Conservation (phyloP, 306 rosid genomes). For the Quercus dentata region DNA sequence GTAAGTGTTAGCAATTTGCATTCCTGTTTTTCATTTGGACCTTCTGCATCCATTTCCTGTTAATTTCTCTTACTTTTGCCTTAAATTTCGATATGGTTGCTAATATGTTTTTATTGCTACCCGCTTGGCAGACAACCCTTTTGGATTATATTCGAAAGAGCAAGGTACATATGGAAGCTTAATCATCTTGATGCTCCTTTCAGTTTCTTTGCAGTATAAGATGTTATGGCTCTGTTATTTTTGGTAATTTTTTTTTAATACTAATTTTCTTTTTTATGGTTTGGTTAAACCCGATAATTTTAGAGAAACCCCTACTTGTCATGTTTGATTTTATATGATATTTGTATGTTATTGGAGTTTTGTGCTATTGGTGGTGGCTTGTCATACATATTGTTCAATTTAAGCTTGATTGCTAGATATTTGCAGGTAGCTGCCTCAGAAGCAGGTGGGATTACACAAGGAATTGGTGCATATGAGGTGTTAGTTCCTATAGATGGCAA, state of each 20-base stretch:
- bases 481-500: slow-evolving; percentile 86
- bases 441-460: slow-evolving; percentile 99
- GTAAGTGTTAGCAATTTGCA: slow-evolving; percentile 31
- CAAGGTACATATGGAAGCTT: slow-evolving; percentile 60
- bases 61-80: slow-evolving; percentile 3
- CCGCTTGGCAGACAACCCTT: slow-evolving; percentile 80
- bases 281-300: background rate
- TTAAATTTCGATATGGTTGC: background rate
- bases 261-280: background rate
- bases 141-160: slow-evolving; percentile 86
- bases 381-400: slow-evolving; percentile 7
- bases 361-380: slow-evolving; percentile 6
- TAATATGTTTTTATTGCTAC: slow-evolving; percentile 31
- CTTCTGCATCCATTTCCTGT: slow-evolving; percentile 2
- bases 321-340: background rate
- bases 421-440: slow-evolving; percentile 95
- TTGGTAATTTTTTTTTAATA: background rate
- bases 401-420: slow-evolving; percentile 29
- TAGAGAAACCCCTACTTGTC: background rate
- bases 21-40: slow-evolving; percentile 11
- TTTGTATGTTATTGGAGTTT: background rate
- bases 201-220: slow-evolving; percentile 3
- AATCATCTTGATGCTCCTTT: slow-evolving; percentile 15
- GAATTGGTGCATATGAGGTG: slow-evolving; percentile 95
- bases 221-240: background rate